phyloP scores from a whole-genome alignment of 352 stramenopile genomes.

The Globisporangium cylindrosporum region DNA sequence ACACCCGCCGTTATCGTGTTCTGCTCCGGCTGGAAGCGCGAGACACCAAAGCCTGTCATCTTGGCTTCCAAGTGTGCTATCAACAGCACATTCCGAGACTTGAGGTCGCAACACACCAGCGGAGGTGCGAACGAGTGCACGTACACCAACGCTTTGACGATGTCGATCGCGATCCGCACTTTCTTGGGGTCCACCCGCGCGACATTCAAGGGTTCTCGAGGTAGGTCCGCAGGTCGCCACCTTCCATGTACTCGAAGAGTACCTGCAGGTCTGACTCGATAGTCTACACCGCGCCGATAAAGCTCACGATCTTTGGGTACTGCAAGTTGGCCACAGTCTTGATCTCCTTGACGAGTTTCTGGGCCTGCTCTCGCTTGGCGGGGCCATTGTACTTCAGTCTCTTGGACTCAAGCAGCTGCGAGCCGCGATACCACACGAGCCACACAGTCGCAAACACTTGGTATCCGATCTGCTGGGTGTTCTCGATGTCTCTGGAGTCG shows the following conservation, averaged over 20 bases:
- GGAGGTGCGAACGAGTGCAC: constrained; percentile 61
- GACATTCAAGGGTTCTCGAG: constrained; percentile 17
- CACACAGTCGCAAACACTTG: constrained; percentile 10
- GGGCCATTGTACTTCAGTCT: constrained; percentile 33
- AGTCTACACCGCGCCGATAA: constrained; percentile 44
- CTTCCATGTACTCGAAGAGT: constrained; percentile 66
- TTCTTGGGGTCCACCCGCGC: constrained; percentile 38
- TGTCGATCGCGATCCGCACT: constrained; percentile 47
- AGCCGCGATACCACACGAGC: constrained; percentile 4
- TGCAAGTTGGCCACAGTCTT: constrained; percentile 45
- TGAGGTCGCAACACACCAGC: constrained; percentile 57
- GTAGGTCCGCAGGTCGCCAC: constrained; percentile 42
- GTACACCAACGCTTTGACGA: constrained; percentile 63
- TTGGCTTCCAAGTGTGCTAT: constrained; percentile 35
- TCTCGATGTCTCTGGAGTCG: constrained; percentile 40
- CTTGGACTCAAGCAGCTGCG: constrained; percentile 22
- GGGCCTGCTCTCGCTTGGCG: constrained; percentile 27
- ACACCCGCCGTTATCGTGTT: constrained; percentile 43
- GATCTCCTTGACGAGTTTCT: constrained; percentile 53
- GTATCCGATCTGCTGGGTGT: constrained; percentile 20
- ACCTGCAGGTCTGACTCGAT: constrained; percentile 46
- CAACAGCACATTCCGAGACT: constrained; percentile 58
- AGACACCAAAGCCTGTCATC: constrained; percentile 55
- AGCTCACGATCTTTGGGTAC: constrained; percentile 43
- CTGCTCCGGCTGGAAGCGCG: constrained; percentile 38